Conservation (phyloP, 2,329 filamentous ascomycete genomes). For the Alternaria ventricosa region DNA sequence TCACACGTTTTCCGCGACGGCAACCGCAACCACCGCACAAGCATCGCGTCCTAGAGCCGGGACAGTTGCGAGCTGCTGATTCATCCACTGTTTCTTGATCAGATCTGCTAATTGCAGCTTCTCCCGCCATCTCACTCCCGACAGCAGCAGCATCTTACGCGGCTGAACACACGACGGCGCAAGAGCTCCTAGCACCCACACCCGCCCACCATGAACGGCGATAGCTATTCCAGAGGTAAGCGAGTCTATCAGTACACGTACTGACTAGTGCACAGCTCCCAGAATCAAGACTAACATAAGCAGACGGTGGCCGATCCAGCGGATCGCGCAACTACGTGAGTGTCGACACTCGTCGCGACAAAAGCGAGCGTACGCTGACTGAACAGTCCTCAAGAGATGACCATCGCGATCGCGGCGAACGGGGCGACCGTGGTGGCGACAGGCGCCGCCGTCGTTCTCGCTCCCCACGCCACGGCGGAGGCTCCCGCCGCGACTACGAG, state of each 20-base stretch:
- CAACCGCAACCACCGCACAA: slow-evolving; percentile 17
- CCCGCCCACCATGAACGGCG: slow-evolving; percentile 75
- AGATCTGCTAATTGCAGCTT: slow-evolving; percentile 25
- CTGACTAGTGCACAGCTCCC: slow-evolving; percentile 46
- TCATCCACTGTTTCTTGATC: slow-evolving; percentile 15
- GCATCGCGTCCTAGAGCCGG: slow-evolving; percentile 25
- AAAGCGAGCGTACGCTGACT: slow-evolving; percentile 28
- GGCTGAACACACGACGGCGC: slow-evolving; percentile 17
- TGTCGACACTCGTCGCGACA: slow-evolving; percentile 19
- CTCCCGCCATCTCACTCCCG: slow-evolving; percentile 11
- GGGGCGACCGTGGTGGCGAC: slow-evolving; percentile 27
- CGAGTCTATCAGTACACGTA: slow-evolving; percentile 39
- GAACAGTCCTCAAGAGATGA: slow-evolving; percentile 42
- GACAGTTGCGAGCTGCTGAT: slow-evolving; percentile 14
- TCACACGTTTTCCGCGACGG: slow-evolving; percentile 19
- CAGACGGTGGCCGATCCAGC: slow-evolving; percentile 47
- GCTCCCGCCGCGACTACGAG: slow-evolving; percentile 71
- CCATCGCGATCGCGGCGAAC: slow-evolving; percentile 30
- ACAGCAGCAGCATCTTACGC: slow-evolving; percentile 13
- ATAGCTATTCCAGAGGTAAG: slow-evolving; percentile 80
- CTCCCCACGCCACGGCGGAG: slow-evolving; percentile 75
- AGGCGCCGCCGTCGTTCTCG: slow-evolving; percentile 75
- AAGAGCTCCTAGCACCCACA: slow-evolving; percentile 19
- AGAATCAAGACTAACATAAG: slow-evolving; percentile 36
- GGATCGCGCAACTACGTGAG: slow-evolving; percentile 51